Base-by-base conservation (phyloP, 1,139 yeast genomes). In the Blastobotrys capitulatus region DNA sequence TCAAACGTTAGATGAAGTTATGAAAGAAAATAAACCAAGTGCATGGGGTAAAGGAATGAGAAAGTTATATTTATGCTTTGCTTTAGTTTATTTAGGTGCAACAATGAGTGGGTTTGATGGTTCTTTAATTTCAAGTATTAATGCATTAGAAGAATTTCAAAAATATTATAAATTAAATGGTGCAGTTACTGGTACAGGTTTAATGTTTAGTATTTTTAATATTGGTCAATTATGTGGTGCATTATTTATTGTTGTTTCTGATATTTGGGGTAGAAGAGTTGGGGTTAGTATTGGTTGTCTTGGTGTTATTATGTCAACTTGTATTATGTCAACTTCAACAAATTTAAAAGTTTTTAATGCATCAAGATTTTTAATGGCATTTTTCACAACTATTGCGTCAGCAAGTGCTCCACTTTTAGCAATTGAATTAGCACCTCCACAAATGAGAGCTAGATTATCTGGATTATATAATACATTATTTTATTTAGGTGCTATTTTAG, bases 371-470 rank as follows among this genome's bases (percentile, higher is more conserved):
- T 25, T 54, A 31, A 40, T 53, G 46, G 52, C 51, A 7, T 54
- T 49, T 44, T 49, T 47, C 45, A 40, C 47, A 20, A 48, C 47
- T 2, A 51, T 54, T 10, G 46, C 39, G 10, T 36, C 41, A n/a
- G 38, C 45, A 18, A 31, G 44, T 1, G 38, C 48, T 20, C 55
- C 42, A 47, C 48, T 41, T 45, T 42, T 54, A 8, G 58, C 57
- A 20, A 48, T 52, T 10, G 60, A 57, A 44, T 25, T 57, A 18
- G 53, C 59, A 6, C 60, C 57, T 50, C 75, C 78, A 67, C 63
- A 67, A 31, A 69, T 71, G 52, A 66, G 79, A 60, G 71, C 42
- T 32, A 34, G 40, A 18, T 67, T 22, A 53, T 58, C 19, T 57
- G 57, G 25, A 20, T 49, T 25, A 26, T 52, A 52, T 48, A 52